These are phyloP conservation scores for Xylaria acuta DNA, from an alignment of 495 filamentous ascomycete species.

Conservation along the genomic window DNA sequence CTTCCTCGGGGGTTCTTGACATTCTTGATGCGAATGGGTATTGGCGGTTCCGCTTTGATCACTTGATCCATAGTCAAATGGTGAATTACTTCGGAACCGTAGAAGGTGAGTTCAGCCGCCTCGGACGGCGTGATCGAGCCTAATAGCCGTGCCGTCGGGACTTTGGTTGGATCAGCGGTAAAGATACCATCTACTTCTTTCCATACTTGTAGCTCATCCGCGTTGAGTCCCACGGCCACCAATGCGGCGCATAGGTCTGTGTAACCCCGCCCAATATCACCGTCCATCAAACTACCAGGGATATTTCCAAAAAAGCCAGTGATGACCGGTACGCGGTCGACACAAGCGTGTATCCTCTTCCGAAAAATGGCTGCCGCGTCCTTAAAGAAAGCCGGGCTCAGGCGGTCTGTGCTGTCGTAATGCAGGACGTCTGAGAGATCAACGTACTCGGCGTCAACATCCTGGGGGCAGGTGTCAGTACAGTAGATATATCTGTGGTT, in stretches of 20 bases:
- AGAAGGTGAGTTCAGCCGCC: conserved; percentile 90
- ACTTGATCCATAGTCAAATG: conserved; percentile 99
- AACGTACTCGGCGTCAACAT: conserved; percentile 83
- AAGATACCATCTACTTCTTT: conserved; percentile 95
- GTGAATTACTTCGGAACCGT: conserved; percentile 95
- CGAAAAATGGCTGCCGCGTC: conserved; percentile 67
- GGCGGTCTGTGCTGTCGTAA: conserved; percentile 62
- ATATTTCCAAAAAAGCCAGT: conserved; percentile 91
- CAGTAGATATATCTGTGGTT: neutral
- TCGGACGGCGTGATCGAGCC: conserved; percentile 82
- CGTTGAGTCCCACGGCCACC: conserved; percentile 76
- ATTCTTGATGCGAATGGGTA: conserved; percentile 97
- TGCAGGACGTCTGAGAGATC: conserved; percentile 80
- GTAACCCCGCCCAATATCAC: conserved; percentile 82
- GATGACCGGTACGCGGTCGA: conserved; percentile 73
- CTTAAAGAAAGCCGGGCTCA: conserved; percentile 83
- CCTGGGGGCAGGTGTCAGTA: conserved; percentile 40
- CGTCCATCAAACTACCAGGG: conserved; percentile 77
- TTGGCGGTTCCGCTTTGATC: conserved; percentile 80
- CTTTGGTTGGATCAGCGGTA: conserved; percentile 85
- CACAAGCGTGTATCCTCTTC: conserved; percentile 72
- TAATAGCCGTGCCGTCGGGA: conserved; percentile 81
- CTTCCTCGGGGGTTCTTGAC: conserved; percentile 90
- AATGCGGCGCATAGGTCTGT: conserved; percentile 89
- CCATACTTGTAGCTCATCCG: conserved; percentile 87